Conservation (phyloP, 352 stramenopile species). For the Pythium apleroticum region DNA sequence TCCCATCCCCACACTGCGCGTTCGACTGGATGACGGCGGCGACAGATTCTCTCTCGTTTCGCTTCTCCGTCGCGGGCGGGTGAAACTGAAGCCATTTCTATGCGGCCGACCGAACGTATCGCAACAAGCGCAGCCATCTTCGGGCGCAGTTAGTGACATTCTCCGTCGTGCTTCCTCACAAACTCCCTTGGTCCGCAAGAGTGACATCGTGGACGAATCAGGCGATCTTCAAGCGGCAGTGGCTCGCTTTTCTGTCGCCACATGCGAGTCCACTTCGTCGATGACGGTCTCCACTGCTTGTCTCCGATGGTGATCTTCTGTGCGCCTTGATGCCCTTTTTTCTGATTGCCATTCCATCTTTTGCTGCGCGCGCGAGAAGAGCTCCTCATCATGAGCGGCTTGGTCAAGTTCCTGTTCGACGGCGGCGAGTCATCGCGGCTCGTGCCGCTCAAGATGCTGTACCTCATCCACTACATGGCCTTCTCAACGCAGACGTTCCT, state of each 20-base stretch:
- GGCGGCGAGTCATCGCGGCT: constrained; percentile 56
- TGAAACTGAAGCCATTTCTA: constrained; percentile 17
- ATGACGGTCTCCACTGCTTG: neutral
- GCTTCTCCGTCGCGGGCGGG: too few species aligned
- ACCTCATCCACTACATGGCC: constrained; percentile 59
- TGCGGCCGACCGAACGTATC: constrained; percentile 3
- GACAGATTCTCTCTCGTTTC: neutral
- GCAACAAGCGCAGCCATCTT: neutral
- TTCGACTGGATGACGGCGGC: neutral
- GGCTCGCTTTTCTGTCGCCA: constrained; percentile 17
- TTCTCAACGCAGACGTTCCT: constrained; percentile 69
- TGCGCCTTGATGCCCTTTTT: constrained; percentile 33
- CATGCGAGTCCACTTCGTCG: too few species aligned
- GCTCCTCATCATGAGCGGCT: constrained; percentile 23
- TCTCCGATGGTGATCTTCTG: constrained; percentile 36
- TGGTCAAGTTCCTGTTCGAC: constrained; percentile 51
- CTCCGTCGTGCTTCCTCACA: neutral
- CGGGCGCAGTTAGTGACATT: constrained; percentile 2
- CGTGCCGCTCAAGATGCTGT: constrained; percentile 70
- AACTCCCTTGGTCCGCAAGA: constrained; percentile 3
- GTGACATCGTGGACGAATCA: constrained; percentile 4
- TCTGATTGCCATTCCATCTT: constrained; percentile 63
- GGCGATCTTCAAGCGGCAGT: constrained; percentile 10
- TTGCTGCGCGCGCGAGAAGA: constrained; percentile 11
- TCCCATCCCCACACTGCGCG: neutral